Evolutionary conservation across 2,329 filamentous ascomycete species (phyloP), one percentile per base, ranked within the genome.

Genomic region (Cladophialophora chaetospira): DNA sequence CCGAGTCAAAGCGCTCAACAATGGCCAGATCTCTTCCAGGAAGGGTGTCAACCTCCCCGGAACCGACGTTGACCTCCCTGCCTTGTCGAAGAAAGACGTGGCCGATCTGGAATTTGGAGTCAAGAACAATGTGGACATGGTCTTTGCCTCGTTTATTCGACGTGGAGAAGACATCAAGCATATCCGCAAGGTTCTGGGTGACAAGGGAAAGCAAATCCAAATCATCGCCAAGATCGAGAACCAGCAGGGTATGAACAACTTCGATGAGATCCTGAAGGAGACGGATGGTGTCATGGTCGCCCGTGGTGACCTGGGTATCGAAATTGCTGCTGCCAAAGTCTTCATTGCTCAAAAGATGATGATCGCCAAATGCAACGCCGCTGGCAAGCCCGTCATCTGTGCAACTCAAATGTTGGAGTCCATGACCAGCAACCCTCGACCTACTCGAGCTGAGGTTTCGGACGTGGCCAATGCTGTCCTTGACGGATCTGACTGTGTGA

Each of bases 161-260:
- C 88, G 89, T 61, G 93, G 88, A 58, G 88, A 91, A 72, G 94
- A 99, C 75, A 96, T 99, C 80, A 84, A 82, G 67, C 86, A 92
- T 70, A 99, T 99, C 75, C 93, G 94, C 66, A 83, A 88, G 65
- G 88, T 97, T 62, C 86, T 99, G 50, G 94, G 94, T 62, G 84
- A 91, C 71, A 88, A 95, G 42, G 94, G 94, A 76, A 91, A 89
- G 79, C 87, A 96, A 75, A 97, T 99, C 71, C 93, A 99, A 82
- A 96, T 99, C 79, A 97, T 99, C 74, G 89, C 94, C 84, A 99
- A 99, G 88, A 96, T 99, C 68, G 94, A 99, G 85, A 99, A 99
- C 83, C 90, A 96, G 77, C 94, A 99, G 79, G 94, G 94, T 78
- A 89, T 99, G 65, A 97, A 99, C 87, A 99, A 99, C 85, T 99